Evolutionary conservation across 2,329 filamentous ascomycete genomes (phyloP), one percentile per base, ranked within the genome.

Genomic region (Pezicula neosporulosa): DNA sequence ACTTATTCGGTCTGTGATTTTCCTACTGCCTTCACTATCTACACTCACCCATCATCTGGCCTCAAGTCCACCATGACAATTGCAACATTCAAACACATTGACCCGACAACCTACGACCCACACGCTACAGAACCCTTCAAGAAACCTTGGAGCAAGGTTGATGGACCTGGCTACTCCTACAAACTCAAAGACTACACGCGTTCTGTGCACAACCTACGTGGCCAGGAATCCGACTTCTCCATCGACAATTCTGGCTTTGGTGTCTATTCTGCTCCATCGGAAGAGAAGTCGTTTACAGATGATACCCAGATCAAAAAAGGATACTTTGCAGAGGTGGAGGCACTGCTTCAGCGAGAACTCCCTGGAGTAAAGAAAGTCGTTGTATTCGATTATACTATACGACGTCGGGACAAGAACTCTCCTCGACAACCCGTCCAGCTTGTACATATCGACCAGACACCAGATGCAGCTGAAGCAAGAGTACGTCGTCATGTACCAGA

Each of bases 331-430:
- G 90, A 95, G 66, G 81, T 95, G 7, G 85, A 90, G 69, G 65
- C 75, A 36, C 72, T 95, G 15, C 72, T 96, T 1, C 72, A 89
- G 2, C 70, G 80, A 13, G 68, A 80, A 48, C 74, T 94, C 21
- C 83, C 85, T 0, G 87, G 85, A 44, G 77, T 81, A 18, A 75
- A 78, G 53, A 76, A 78, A 3, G 74, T 94, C 21, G 73, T 88
- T 58, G 73, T 95, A 65, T 96, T 95, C 70, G 90, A 95, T 75
- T 88, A 96, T 73, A 95, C 90, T 9, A 81, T 95, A 66, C 85
- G 90, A 9, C 80, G 86, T 42, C 72, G 80, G 15, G 64, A 70
- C 1, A 77, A 82, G 0, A 68, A 72, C 42, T 78, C 86, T 0
- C 67, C 70, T 10, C 81, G 90, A 43, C 75, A 73, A 6, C 89